Base-by-base conservation (phyloP, 2,329 filamentous ascomycete genomes). In the Exophiala aquamarina region DNA sequence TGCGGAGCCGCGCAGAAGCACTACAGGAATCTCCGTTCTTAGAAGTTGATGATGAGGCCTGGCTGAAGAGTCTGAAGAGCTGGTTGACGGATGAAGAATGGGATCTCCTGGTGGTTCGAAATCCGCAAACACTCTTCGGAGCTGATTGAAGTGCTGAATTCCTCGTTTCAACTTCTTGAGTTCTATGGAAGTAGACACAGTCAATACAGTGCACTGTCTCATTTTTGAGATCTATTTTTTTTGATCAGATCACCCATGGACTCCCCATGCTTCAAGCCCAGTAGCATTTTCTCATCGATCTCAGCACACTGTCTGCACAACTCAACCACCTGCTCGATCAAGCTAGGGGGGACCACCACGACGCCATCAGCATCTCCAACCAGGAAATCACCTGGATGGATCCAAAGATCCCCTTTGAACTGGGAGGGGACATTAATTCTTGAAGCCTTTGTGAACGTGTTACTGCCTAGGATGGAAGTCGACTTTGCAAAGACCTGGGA, bases 191-290 rank as follows among this genome's bases (percentile, higher is more conserved):
- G n/a, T n/a, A n/a, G n/a, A n/a, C n/a, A n/a, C n/a, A n/a, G n/a
- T n/a, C n/a, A n/a, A n/a, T n/a, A n/a, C n/a, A n/a, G n/a, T n/a
- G n/a, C n/a, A n/a, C n/a, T n/a, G n/a, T n/a, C n/a, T n/a, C n/a
- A n/a, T n/a, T n/a, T n/a, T n/a, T n/a, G n/a, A n/a, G n/a, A n/a
- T n/a, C n/a, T n/a, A n/a, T n/a, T n/a, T 11, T 56, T 61, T 41
- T 64, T 61, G n/a, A 68, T 62, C 5, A 64, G 65, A 14, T 59
- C 52, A 1, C 65, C 66, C 61, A 68, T 67, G 34, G 61, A 56
- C 15, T 64, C 61, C 10, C 66, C 66, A 4, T 44, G 53, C 36
- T 63, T 48, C 33, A 68, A 38, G 26, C 59, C 61, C 17, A 55
- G 48, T 42, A 61, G 56, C 2, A 63, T 69, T 53, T 65, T 54